These are phyloP conservation scores for Phialophora chinensis DNA, from an alignment of 2,329 filamentous ascomycete genomes.

Conservation along the genomic window DNA sequence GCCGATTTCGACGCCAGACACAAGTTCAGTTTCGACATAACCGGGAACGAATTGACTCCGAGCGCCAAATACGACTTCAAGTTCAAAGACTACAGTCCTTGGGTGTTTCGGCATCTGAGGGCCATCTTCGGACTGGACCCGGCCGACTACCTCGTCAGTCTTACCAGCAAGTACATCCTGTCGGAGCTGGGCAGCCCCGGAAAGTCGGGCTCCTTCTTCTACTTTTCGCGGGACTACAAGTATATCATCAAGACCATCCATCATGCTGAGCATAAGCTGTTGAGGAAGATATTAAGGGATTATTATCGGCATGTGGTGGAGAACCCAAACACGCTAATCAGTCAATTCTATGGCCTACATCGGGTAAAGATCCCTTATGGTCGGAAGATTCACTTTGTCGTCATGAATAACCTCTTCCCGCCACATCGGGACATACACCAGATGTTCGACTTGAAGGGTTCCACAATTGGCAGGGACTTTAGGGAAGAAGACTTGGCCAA, in stretches of 20 bases:
- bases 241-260: slow-evolving; percentile 99
- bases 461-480: slow-evolving; percentile 90
- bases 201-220: slow-evolving; percentile 99
- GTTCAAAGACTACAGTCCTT: slow-evolving; percentile 99
- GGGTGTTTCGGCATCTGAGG: slow-evolving; percentile 94
- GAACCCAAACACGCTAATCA: slow-evolving; percentile 95
- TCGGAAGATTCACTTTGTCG: slow-evolving; percentile 97
- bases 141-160: slow-evolving; percentile 95
- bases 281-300: slow-evolving; percentile 67
- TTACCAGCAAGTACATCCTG: slow-evolving; percentile 98
- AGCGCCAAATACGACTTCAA: slow-evolving; percentile 99
- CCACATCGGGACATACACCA: slow-evolving; percentile 96
- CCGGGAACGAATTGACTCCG: slow-evolving; percentile 94
- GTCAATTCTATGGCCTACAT: slow-evolving; percentile 96
- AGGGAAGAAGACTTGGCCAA: slow-evolving; percentile 83
- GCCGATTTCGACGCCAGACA: slow-evolving; percentile 93
- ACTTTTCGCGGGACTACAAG: slow-evolving; percentile 99
- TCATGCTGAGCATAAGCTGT: slow-evolving; percentile 72
- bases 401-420: slow-evolving; percentile 99
- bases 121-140: slow-evolving; percentile 89
- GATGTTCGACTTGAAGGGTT: slow-evolving; percentile 96
- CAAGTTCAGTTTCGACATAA: slow-evolving; percentile 98
- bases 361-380: slow-evolving; percentile 98
- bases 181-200: slow-evolving; percentile 96
- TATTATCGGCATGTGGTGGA: slow-evolving; percentile 92